A percentile compares a stretch with the other conserved stretches of the same genome.
Evolutionary conservation across 805 yeast species (phyloP).

Genomic region (Schwanniomyces polymorphus): DNA sequence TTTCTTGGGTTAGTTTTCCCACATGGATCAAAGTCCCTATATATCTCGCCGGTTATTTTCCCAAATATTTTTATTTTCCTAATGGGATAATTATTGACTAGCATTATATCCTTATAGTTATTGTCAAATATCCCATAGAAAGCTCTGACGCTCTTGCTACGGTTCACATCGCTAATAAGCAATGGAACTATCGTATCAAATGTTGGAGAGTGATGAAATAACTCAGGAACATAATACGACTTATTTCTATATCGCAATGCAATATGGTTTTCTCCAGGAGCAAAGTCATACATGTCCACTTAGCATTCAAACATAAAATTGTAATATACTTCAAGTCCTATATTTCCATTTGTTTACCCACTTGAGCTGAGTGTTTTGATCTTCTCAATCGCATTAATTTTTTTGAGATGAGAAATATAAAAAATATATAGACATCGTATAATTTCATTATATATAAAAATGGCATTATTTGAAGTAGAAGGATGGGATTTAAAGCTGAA

Average conservation of each 20-base stretch:
- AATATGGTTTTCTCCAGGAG: slow-evolving; percentile 36
- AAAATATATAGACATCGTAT: neutral
- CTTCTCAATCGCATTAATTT: neutral
- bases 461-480: slow-evolving; percentile 76
- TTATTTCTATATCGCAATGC: slow-evolving; percentile 21
- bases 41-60: slow-evolving; percentile 22
- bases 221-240: slow-evolving; percentile 31
- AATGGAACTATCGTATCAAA: slow-evolving; percentile 19
- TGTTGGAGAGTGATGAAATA: slow-evolving; percentile 33
- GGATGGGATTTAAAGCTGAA: slow-evolving; percentile 75
- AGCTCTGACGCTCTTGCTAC: slow-evolving; percentile 4
- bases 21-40: slow-evolving; percentile 8
- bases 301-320: neutral
- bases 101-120: slow-evolving; percentile 8
- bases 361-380: neutral
- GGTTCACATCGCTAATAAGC: slow-evolving; percentile 28
- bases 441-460: slow-evolving; percentile 17
- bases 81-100: slow-evolving; percentile 37
- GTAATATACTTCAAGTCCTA: neutral
- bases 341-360: neutral
- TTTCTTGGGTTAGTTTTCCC: slow-evolving; percentile 3
- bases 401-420: neutral
- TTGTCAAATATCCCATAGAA: slow-evolving; percentile 19
- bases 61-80: slow-evolving; percentile 24
- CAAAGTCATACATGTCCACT: slow-evolving; percentile 21